Evolutionary conservation across 495 filamentous ascomycete genomes (phyloP), one percentile per base, ranked within the genome.

Genomic region (Penicillium chermesinum): DNA sequence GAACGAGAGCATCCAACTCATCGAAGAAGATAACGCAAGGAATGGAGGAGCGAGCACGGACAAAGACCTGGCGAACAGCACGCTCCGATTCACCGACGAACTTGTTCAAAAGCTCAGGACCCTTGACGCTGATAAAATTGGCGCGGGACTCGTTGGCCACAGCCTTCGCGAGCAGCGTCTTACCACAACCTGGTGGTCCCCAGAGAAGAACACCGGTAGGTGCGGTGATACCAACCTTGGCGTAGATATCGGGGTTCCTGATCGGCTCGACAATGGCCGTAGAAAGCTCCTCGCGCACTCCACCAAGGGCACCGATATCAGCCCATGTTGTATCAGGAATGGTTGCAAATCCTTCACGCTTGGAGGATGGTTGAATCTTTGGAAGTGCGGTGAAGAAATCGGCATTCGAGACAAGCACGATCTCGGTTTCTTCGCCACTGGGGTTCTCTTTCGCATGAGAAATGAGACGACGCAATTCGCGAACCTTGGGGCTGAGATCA

Each of bases 1-100:
- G 91, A 0, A 91, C 89, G 4, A 98, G 75, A 3, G 93, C 90
- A 58, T 98, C 93, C 25, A 98, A 75, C 64, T 98, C 93, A 66
- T 98, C 93, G 63, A 98, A 97, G 78, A 98, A 97, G 49, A 98
- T 83, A 39, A 98, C 87, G 61, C 91, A 96, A 16, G 93, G 93
- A 1, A 93, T 78, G 7, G 83, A 88, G 0, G 86, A 87, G 19
- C 91, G 80, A 8, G 93, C 93, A 12, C 93, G 85, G 38, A 84
- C 80, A 62, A 98, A 98, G 2, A 96, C 87, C 62, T 95, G 88
- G 13, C 93, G 83, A 3, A 98, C 87, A 0, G 93, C 88, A 14
- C 90, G 83, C 64, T 98, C 93, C 15, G 86, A 91, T 63, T 98
- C 93, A 54, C 93, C 93, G 20, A 98, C 90, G 55, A 88, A 98